Conservation (phyloP, 2,329 filamentous ascomycete species). For the Ploettnerulaceae sp. region DNA sequence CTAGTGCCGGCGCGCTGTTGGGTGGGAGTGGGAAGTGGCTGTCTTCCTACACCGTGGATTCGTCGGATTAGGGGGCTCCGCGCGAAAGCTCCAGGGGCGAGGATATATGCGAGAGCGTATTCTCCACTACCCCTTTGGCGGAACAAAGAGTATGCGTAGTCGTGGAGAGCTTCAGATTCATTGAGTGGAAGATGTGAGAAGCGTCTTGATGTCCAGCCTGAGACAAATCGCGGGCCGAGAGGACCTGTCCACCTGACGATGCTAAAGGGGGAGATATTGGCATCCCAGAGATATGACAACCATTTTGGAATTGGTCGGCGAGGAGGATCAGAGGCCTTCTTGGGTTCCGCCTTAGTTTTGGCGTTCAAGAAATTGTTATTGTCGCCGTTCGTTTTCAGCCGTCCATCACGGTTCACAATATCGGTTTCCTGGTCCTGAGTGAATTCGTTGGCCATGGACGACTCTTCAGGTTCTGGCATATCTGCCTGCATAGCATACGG, state of each 20-base stretch:
- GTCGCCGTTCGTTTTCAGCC: slow-evolving; percentile 28
- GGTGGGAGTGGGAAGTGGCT: slow-evolving; percentile 37
- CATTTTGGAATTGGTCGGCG: slow-evolving; percentile 68
- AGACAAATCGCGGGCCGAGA: slow-evolving; percentile 84
- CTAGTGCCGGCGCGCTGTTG: background rate
- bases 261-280: slow-evolving; percentile 92
- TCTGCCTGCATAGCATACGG: slow-evolving; percentile 79
- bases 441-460: slow-evolving; percentile 72
- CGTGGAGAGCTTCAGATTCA: slow-evolving; percentile 80
- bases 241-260: slow-evolving; percentile 85
- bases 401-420: slow-evolving; percentile 40
- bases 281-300: slow-evolving; percentile 93
- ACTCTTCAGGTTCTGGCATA: slow-evolving; percentile 71
- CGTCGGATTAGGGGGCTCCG: slow-evolving; percentile 81
- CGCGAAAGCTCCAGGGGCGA: slow-evolving; percentile 90
- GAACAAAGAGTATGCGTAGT: slow-evolving; percentile 93
- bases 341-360: slow-evolving; percentile 38
- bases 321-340: slow-evolving; percentile 31
- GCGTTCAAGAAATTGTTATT: slow-evolving; percentile 52
- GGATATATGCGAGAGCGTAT: slow-evolving; percentile 86
- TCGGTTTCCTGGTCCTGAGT: slow-evolving; percentile 61
- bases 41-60: slow-evolving; percentile 82
- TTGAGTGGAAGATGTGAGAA: slow-evolving; percentile 81
- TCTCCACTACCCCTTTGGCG: slow-evolving; percentile 88
- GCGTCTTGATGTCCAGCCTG: slow-evolving; percentile 87